Percentiles rank a stretch among this genome's conserved stretches.
phyloP scores from a whole-genome alignment of 805 yeast genomes.

The Pichia eremophila region DNA sequence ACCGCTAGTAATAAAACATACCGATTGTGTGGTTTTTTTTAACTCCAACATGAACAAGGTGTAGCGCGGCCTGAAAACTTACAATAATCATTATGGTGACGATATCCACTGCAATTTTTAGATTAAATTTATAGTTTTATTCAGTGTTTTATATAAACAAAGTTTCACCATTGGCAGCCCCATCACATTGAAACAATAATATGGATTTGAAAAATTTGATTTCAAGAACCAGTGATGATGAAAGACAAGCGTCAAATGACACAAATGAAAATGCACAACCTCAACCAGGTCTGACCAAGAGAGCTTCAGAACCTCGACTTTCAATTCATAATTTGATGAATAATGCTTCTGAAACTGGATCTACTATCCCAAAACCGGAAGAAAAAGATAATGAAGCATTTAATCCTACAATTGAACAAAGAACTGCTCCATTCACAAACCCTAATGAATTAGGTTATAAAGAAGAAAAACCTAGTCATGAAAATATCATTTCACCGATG shows the following conservation, averaged over 20 bases:
- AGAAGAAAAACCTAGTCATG: background rate
- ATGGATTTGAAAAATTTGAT: constrained; percentile 26
- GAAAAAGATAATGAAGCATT: background rate
- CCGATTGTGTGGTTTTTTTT: too few relatives aligned
- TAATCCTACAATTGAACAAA: background rate
- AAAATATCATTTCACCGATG: background rate
- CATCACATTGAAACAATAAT: too few relatives aligned
- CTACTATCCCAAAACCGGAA: background rate
- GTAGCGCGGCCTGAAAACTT: too few relatives aligned
- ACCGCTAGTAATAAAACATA: too few relatives aligned
- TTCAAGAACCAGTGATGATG: constrained; percentile 17
- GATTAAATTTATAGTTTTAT: too few relatives aligned
- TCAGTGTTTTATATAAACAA: too few relatives aligned
- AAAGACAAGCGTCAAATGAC: background rate
- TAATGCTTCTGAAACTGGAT: constrained; percentile 4
- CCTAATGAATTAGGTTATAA: background rate
- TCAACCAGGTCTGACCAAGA: background rate
- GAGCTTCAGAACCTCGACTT: constrained; percentile 15
- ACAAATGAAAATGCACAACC: background rate
- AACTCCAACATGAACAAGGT: too few relatives aligned
- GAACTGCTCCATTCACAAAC: background rate
- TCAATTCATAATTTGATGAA: constrained; percentile 27
- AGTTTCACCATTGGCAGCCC: too few relatives aligned
- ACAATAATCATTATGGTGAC: too few relatives aligned
- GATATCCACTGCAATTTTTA: too few relatives aligned